Evolutionary conservation across 1,139 yeast species (phyloP), one percentile per base, ranked within the genome.

Genomic region (Scheffersomyces segobiensis): DNA sequence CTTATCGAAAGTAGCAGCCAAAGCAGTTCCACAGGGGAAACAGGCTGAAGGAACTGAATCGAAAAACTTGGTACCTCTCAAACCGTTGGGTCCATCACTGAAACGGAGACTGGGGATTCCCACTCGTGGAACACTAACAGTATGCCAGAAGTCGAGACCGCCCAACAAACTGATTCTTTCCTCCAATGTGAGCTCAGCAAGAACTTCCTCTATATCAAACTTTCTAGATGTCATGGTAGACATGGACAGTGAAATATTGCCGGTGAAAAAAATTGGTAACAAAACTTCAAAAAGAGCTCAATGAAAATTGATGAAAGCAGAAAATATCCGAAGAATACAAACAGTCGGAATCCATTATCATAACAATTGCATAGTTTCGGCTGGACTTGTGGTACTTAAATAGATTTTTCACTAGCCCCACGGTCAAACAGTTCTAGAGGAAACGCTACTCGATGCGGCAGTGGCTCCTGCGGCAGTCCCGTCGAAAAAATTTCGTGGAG

Each of bases 1-100:
- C 8, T 48, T 48, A 61, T 46, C 55, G 53, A 58, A 82, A 14
- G 83, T 77, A 2, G 83, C 66, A 1, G 74, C 82, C 55, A 78
- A 65, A 3, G 72, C 82, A 19, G 85, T 79, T 49, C 85, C 85
- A 56, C 83, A 71, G 64, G 60, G 75, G 60, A 60, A 74, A 68
- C 56, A 71, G 70, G 58, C 72, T 70, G 63, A 72, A 70, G 62
- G 75, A 70, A 51, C 70, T 0, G 61, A 55, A 46, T 61, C 59
- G 53, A 62, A 56, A 51, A 62, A 62, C 5, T 57, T 55, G 8
- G 65, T 60, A 1, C 66, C 66, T 14, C 66, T 52, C 26, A 62
- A 55, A 24, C 65, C 63, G 50, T 60, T 63, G 39, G 65, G 66
- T 3, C 65, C 65, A 48, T 62, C 64, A 8, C 62, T 58, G 12